Conservation (phyloP, 805 yeast genomes). For the Kazachstania africana region DNA sequence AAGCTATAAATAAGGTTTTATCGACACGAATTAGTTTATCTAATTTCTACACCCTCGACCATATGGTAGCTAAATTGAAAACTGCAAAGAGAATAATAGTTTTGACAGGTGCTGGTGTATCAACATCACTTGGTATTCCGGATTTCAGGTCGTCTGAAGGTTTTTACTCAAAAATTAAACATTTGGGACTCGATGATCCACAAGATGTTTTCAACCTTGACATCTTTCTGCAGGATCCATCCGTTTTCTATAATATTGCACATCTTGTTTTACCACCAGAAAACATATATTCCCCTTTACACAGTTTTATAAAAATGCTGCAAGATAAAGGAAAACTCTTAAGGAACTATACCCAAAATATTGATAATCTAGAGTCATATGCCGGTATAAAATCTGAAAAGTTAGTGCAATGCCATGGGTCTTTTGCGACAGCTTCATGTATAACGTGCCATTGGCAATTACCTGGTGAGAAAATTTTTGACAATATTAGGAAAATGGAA, state of each 20-base stretch:
- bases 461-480: slow-evolving; percentile 54
- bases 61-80: slow-evolving; percentile 42
- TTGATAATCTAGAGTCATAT: slow-evolving; percentile 73
- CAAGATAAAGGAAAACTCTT: slow-evolving; percentile 68
- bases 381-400: slow-evolving; percentile 62
- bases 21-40: slow-evolving; percentile 44
- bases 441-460: slow-evolving; percentile 58
- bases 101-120: slow-evolving; percentile 87
- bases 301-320: slow-evolving; percentile 61
- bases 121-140: slow-evolving; percentile 83
- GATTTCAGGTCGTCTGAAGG: slow-evolving; percentile 89
- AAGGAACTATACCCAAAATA: slow-evolving; percentile 83
- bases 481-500: slow-evolving; percentile 43
- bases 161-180: slow-evolving; percentile 56
- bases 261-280: slow-evolving; percentile 73
- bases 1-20: slow-evolving; percentile 53
- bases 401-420: slow-evolving; percentile 84
- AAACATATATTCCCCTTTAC: slow-evolving; percentile 58
- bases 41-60: slow-evolving; percentile 44
- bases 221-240: slow-evolving; percentile 65
- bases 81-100: slow-evolving; percentile 54
- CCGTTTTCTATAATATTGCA: slow-evolving; percentile 77
- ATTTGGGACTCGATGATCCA: slow-evolving; percentile 70
- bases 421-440: slow-evolving; percentile 82
- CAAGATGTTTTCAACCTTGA: slow-evolving; percentile 77